Evolutionary conservation across 208 protist genomes (phyloP), one percentile per base, ranked within the genome.

Genomic region (Leptomonas pyrrhocoris): DNA sequence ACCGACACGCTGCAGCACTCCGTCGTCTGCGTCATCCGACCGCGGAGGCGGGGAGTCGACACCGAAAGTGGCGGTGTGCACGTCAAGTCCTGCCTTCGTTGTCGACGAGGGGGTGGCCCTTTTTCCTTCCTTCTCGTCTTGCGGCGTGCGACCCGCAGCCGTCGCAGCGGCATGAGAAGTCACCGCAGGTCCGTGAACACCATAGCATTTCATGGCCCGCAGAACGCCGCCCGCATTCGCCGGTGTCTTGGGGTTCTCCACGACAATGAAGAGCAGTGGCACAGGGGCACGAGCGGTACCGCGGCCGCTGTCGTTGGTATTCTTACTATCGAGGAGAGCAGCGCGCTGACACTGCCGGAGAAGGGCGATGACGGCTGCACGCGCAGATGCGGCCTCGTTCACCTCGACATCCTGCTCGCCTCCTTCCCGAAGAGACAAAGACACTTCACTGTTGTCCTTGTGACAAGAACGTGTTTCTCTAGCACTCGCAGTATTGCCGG

Each of bases 171-270:
- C 9, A 38, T 9, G 3, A 9, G 34, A 38, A 38, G 3, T 38
- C 34, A 9, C 34, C 7, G 34, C 34, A 38, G 72, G 72, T 9
- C 72, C 72, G 48, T 42, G 56, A 38, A 77, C 40, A 12, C 72
- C 72, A 40, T 77, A 71, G 49, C 79, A 90, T 38, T 73, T 74
- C 81, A 92, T 85, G 18, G 87, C 83, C 31, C 87, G 81, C 19
- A 92, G 68, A 45, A 92, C 90, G 61, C 84, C 83, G 30, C 87
- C 87, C 13, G 81, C 36, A 55, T 92, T 92, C 13, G 79, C 75
- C 1, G 87, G 87, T 13, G 83, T 92, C 59, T 92, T 92, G 0
- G 87, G 84, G 61, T 92, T 90, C 42, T 88, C 84, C 2, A 92
- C 74, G 7, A 85, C 86, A 9, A 92, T 38, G 43, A 89, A 88